These are phyloP conservation scores for Alternaria ventricosa DNA, from an alignment of 2,329 filamentous ascomycete genomes.

Conservation along the genomic window DNA sequence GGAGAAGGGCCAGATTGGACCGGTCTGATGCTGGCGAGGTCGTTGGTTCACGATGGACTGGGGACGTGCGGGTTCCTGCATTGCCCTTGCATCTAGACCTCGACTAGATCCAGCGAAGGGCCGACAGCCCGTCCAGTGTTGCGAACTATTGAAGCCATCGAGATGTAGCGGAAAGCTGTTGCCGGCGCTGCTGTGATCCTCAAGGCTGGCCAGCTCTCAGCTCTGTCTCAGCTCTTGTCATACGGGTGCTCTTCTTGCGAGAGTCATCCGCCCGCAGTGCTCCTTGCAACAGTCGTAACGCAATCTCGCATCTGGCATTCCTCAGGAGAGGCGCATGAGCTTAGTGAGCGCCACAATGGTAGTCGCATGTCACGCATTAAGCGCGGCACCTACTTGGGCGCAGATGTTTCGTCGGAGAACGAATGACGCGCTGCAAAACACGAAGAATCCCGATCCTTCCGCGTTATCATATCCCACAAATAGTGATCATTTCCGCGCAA, in stretches of 20 bases:
- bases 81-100: constrained; percentile 27
- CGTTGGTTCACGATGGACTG: constrained; percentile 8
- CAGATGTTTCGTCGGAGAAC: constrained; percentile 6
- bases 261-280: background rate
- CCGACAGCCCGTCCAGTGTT: constrained; percentile 9
- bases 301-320: constrained; percentile 24
- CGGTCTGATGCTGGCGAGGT: constrained; percentile 8
- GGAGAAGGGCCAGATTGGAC: constrained; percentile 12
- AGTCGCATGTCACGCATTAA: constrained; percentile 15
- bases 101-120: constrained; percentile 15
- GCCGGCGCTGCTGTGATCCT: background rate
- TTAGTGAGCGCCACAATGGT: constrained; percentile 22
- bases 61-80: constrained; percentile 34
- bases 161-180: background rate
- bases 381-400: constrained; percentile 8
- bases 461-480: constrained; percentile 12
- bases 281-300: constrained; percentile 2
- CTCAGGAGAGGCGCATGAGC: constrained; percentile 13
- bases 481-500: constrained; percentile 3
- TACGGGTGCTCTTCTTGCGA: background rate
- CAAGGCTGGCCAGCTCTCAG: background rate
- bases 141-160: constrained; percentile 3
- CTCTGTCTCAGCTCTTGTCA: constrained; percentile 10
- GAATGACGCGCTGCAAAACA: constrained; percentile 25
- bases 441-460: constrained; percentile 4